Base-by-base conservation (phyloP, 2,329 filamentous ascomycete genomes). In the Gyromitra esculenta region DNA sequence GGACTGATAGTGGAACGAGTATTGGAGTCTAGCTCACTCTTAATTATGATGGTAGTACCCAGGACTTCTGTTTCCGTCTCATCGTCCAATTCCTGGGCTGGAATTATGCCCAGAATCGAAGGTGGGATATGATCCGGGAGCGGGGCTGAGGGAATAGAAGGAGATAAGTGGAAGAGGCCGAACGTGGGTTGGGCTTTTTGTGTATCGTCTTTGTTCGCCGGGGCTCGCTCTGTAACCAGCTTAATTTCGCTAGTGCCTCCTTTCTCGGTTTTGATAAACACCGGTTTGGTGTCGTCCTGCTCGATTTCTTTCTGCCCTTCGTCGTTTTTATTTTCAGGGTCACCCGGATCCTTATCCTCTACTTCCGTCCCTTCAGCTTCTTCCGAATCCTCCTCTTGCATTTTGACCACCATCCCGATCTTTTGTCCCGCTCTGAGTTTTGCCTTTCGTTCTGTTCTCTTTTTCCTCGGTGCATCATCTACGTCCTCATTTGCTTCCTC, bases 371-470 rank as follows among this genome's bases (percentile, higher is more conserved):
- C 21, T n/a, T 31, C 21, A n/a, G 18, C 43, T 50, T 60, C 66
- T 8, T 68, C 45, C 6, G 37, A 21, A n/a, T 18, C 52, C 18
- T 43, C 48, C 43, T 75, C 72, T 35, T 64, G 54, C 54, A 57
- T 50, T 50, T 71, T 75, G 13, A 59, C 65, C 8, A 75, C 41
- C 13, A 48, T 45, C 31, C 66, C 72, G 11, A 75, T 75, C 37
- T 52, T 75, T 39, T 75, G 41, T 39, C n/a, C 72, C n/a, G 72
- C 72, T 31, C 15, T 75, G 18, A 60, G 31, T 39, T 75, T 75
- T 3, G 72, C 72, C 50, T 75, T 71, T 5, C 72, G 67, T 15
- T 63, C 65, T 15, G 72, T 31, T 21, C 72, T 69, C 48, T 74
- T 64, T n/a, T 69, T 37, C 13, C 62, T 57, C 15, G 37, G 25